These are phyloP conservation scores for Dipodascopsis uninucleata DNA, from an alignment of 805 yeast species.

Conservation along the genomic window DNA sequence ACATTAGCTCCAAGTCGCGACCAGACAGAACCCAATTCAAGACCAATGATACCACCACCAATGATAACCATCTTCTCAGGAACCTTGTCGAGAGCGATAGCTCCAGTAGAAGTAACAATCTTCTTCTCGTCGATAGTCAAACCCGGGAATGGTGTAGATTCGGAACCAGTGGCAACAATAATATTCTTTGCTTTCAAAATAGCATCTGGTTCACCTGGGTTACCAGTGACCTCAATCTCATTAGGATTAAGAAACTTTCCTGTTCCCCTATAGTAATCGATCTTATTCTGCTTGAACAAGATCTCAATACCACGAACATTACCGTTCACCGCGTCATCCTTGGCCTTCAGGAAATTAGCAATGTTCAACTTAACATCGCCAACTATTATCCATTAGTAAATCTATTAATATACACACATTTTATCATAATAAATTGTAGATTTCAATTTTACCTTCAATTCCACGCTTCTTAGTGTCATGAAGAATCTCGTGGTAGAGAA, in stretches of 20 bases:
- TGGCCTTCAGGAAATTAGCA: slow-evolving; percentile 79
- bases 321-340: slow-evolving; percentile 83
- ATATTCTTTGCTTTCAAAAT: slow-evolving; percentile 76
- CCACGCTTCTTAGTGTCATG: slow-evolving; percentile 86
- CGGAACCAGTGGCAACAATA: slow-evolving; percentile 97
- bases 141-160: slow-evolving; percentile 98
- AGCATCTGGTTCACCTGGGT: slow-evolving; percentile 76
- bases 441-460: slow-evolving; percentile 57
- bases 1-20: slow-evolving; percentile 93
- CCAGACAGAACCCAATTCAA: slow-evolving; percentile 99
- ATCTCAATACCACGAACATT: slow-evolving; percentile 91
- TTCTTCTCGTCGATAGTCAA: slow-evolving; percentile 93
- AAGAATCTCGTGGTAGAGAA: slow-evolving; percentile 80
- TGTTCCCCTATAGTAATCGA: slow-evolving; percentile 87
- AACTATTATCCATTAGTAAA: slow-evolving; percentile 13
- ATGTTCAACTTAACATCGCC: slow-evolving; percentile 72
- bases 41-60: slow-evolving; percentile 99
- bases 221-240: slow-evolving; percentile 73
- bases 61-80: slow-evolving; percentile 90
- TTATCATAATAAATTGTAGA: background rate
- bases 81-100: slow-evolving; percentile 74
- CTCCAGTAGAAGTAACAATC: slow-evolving; percentile 95
- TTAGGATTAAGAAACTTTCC: slow-evolving; percentile 85
- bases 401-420: background rate
- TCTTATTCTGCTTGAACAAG: slow-evolving; percentile 93